These are phyloP conservation scores for Pochonia chlamydosporia DNA, from an alignment of 2,329 filamentous ascomycete genomes.

Conservation along the genomic window DNA sequence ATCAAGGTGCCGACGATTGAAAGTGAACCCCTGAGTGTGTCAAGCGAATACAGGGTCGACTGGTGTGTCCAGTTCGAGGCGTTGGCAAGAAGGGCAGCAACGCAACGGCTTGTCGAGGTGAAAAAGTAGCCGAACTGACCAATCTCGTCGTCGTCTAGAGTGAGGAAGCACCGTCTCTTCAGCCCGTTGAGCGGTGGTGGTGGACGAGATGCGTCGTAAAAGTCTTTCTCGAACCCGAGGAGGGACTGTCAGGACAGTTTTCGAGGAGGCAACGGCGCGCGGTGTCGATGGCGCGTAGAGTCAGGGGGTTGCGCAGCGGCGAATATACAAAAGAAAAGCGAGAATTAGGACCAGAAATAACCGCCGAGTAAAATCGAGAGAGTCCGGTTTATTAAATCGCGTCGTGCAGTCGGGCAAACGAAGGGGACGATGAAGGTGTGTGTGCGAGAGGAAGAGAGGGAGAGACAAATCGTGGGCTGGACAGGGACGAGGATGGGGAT, in stretches of 20 bases:
- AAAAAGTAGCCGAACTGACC: conserved; percentile 6
- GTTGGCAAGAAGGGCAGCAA: conserved; percentile 4
- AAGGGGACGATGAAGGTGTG: conserved; percentile 3
- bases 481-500: conserved; percentile 23
- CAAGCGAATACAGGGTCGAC: neutral
- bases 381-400: conserved; percentile 8
- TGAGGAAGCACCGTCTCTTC: conserved; percentile 11
- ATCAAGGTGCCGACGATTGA: neutral
- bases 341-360: conserved; percentile 8
- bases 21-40: neutral
- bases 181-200: conserved; percentile 17
- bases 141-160: conserved; percentile 7
- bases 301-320: conserved; percentile 10
- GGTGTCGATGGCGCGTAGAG: conserved; percentile 19
- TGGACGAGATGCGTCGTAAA: conserved; percentile 17
- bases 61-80: neutral
- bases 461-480: conserved; percentile 23
- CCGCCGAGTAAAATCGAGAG: neutral
- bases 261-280: conserved; percentile 16
- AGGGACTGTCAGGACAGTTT: conserved; percentile 21
- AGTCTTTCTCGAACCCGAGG: conserved; percentile 26
- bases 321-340: conserved; percentile 11
- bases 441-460: conserved; percentile 13
- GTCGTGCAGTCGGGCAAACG: conserved; percentile 8
- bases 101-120: conserved; percentile 1